Evolutionary conservation across 345 rosid genomes (phyloP), one percentile per base, ranked within the genome.

Genomic region (Eutrema yunnanense): DNA sequence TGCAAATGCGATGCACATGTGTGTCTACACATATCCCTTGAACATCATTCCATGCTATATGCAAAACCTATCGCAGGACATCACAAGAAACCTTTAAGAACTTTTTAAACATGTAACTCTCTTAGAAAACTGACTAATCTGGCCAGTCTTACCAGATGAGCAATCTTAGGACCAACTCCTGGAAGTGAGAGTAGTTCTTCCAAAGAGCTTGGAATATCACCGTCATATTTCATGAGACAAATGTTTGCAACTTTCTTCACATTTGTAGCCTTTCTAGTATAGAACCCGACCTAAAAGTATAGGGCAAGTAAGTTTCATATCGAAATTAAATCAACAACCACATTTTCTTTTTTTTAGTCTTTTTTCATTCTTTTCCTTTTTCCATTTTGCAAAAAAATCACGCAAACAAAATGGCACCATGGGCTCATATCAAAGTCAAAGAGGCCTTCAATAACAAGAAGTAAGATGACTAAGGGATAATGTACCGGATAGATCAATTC

Each of bases 21-120:
- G 98, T 91, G 76, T 94, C 98, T 42, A 94, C 97, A 33, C 96
- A 94, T 73, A 94, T 91, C 51, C 98, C 98, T 56, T 88, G 92
- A 69, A 88, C 95, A 82, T 86, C 82, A 67, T 89, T 68, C 98
- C 98, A 94, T 0, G 85, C 97, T 66, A 88, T 65, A 79, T 88
- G 88, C 96, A 94, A 91, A 68, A 94, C 95, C 98, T 94, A 72
- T 74, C 42, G 69, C 58, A 80, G 33, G 73, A 73, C 32, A 71
- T 51, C 60, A 67, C 30, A 68, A 62, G 13, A 58, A 8, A 46
- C 57, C 12, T 38, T 46, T 62, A 8, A 69, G 44, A 55, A 62
- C 27, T 40, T 14, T 44, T 16, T 0, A 14, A 34, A 22, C 48
- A 36, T 16, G 40, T 3, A 58, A 59, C 14, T 56, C 72, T 46